Conservation (phyloP, 2,329 filamentous ascomycete species). For the Colletotrichum magnum region DNA sequence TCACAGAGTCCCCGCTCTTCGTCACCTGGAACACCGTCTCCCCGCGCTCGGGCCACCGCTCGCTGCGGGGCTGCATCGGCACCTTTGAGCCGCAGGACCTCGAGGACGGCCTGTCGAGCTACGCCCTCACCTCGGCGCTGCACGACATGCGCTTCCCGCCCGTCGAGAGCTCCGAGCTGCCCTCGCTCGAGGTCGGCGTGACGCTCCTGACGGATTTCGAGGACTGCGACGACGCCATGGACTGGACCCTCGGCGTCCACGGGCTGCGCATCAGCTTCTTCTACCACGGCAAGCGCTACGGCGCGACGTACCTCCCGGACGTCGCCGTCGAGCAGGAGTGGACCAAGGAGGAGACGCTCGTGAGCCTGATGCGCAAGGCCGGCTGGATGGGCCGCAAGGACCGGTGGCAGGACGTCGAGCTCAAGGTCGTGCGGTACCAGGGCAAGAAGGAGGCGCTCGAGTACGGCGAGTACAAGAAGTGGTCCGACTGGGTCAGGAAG, state of each 20-base stretch:
- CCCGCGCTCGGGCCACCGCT: slow-evolving; percentile 67
- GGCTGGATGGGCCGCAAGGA: slow-evolving; percentile 89
- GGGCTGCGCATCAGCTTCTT: slow-evolving; percentile 89
- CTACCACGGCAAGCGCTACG: slow-evolving; percentile 80
- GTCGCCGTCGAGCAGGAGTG: slow-evolving; percentile 94
- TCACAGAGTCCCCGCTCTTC: slow-evolving; percentile 80
- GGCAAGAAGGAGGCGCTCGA: slow-evolving; percentile 81
- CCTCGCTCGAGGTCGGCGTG: slow-evolving; percentile 74
- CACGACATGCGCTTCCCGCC: slow-evolving; percentile 75
- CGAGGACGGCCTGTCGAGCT: slow-evolving; percentile 79
- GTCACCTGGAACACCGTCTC: slow-evolving; percentile 92
- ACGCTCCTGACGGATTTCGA: slow-evolving; percentile 92
- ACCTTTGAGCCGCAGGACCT: slow-evolving; percentile 89
- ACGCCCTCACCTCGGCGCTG: slow-evolving; percentile 84
- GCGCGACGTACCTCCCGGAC: slow-evolving; percentile 92
- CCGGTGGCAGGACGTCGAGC: slow-evolving; percentile 83
- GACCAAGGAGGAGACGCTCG: slow-evolving; percentile 91
- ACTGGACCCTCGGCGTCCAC: slow-evolving; percentile 90
- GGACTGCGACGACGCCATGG: slow-evolving; percentile 77
- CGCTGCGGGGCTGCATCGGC: slow-evolving; percentile 93
- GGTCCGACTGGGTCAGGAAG: slow-evolving; percentile 79
- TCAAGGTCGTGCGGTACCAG: slow-evolving; percentile 88
- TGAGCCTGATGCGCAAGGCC: slow-evolving; percentile 93
- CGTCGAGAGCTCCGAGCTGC: slow-evolving; percentile 67
- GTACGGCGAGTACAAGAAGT: slow-evolving; percentile 83